Evolutionary conservation across 108 stramenopile species (phyloP), one percentile per base, ranked within the genome.

Genomic region (Pseudonitzschia multiseries): DNA sequence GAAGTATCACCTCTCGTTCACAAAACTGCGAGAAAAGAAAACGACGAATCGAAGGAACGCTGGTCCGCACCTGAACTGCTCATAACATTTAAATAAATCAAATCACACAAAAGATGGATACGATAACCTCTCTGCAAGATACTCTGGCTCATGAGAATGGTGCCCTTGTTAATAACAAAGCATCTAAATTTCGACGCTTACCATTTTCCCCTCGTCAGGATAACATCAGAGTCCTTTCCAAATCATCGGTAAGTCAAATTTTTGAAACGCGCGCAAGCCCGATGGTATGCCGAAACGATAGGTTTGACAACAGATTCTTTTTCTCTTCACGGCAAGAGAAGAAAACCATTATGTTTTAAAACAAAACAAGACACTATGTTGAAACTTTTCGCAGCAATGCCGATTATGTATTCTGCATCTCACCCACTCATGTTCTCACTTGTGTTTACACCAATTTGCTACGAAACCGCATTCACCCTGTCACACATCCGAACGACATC

Each of bases 401-500:
- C 46, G 12, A 48, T 48, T 18, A 14, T 10, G 1, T 27, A 0
- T 26, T 26, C 0, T 59, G 21, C 66, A 22, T 22, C 27, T 61
- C 40, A 26, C 52, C 62, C 65, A 50, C 76, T 59, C 77, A 70
- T 63, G 65, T 72, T 44, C 71, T 72, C 24, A 72, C 66, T 68
- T 78, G 66, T 65, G 68, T 68, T 63, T 76, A 63, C 61, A 62
- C 26, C 17, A 76, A 76, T 53, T 71, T 71, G 20, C 77, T 71
- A 67, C 77, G 77, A 33, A 44, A 50, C 43, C 71, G 68, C 0
- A 52, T 62, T 57, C 24, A 50, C 42, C 33, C 46, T 26, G 20
- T 21, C 43, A 26, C 24, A 5, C 66, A 67, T 67, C 46, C 46
- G n/a, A 50, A 67, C 15, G 48, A 28, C 42, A 62, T 4, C 32